Conservation (phyloP, 306 rosid species). For the Vigna reflexopilosa region DNA sequence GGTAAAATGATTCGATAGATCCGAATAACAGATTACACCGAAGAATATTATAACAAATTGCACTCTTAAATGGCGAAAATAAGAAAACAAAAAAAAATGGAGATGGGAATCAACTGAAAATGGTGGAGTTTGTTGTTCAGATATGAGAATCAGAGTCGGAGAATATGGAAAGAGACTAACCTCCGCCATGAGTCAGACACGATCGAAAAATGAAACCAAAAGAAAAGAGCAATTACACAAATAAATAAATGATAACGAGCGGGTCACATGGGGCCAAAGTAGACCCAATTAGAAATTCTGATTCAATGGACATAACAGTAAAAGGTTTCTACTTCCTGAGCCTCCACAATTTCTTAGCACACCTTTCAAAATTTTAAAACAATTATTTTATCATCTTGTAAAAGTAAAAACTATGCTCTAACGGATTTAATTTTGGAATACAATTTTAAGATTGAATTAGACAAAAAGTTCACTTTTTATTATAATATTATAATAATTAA, state of each 20-base stretch:
- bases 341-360: too few species aligned
- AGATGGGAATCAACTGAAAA: background rate
- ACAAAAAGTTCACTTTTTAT: too few species aligned
- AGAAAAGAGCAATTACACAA: background rate
- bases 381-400: too few species aligned
- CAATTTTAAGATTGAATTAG: too few species aligned
- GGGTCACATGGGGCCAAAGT: background rate
- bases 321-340: too few species aligned
- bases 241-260: background rate
- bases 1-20: constrained; percentile 39
- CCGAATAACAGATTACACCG: constrained; percentile 14
- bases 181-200: constrained; percentile 65
- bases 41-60: constrained; percentile 20
- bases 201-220: constrained; percentile 19
- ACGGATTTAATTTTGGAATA: too few species aligned
- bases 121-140: background rate
- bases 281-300: constrained; percentile 1
- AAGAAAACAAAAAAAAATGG: background rate
- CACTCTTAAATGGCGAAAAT: constrained; percentile 7
- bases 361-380: too few species aligned
- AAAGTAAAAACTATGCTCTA: background rate
- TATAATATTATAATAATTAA: too few species aligned
- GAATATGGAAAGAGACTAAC: constrained; percentile 41
- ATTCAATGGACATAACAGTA: too few species aligned
- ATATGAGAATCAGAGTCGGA: background rate